Percentiles rank a stretch among this genome's conserved stretches.
These are phyloP conservation scores for Coix lacrymajobi DNA, from an alignment of 176 grass and related monocot genomes.

Conservation along the genomic window DNA sequence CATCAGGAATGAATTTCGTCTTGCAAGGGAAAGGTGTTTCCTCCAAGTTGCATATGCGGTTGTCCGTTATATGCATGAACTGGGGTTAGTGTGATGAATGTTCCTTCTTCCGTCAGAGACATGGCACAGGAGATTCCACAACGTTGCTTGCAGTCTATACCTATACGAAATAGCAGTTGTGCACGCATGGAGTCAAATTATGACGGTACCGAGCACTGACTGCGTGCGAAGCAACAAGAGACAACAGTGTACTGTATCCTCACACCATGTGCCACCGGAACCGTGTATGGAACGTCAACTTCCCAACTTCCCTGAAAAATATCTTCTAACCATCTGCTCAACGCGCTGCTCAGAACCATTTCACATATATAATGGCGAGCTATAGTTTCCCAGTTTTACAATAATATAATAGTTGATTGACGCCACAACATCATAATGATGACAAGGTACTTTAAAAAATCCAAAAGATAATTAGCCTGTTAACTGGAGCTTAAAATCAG, in stretches of 20 bases:
- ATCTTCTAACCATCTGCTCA: background rate
- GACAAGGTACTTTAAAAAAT: no score
- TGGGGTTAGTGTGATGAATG: background rate
- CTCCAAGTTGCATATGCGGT: background rate
- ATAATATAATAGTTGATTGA: no score
- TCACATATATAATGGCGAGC: no score
- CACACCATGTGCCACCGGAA: conserved; percentile 1
- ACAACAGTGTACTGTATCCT: background rate
- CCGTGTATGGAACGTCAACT: conserved; percentile 4
- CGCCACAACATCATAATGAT: no score
- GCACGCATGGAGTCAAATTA: background rate
- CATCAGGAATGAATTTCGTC: background rate
- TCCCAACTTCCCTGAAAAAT: background rate
- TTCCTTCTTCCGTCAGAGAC: background rate
- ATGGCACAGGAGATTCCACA: background rate
- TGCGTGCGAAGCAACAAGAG: background rate
- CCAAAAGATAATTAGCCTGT: no score
- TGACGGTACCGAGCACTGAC: background rate
- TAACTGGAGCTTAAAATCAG: no score
- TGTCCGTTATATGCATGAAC: background rate
- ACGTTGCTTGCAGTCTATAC: background rate
- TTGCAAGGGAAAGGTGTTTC: background rate
- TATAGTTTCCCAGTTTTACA: background rate
- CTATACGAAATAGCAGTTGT: background rate
- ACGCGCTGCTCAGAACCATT: background rate